A percentile compares a stretch with the other conserved stretches of the same genome.
These are phyloP conservation scores for Candida sojae DNA, from an alignment of 1,139 yeast genomes.

Conservation along the genomic window DNA sequence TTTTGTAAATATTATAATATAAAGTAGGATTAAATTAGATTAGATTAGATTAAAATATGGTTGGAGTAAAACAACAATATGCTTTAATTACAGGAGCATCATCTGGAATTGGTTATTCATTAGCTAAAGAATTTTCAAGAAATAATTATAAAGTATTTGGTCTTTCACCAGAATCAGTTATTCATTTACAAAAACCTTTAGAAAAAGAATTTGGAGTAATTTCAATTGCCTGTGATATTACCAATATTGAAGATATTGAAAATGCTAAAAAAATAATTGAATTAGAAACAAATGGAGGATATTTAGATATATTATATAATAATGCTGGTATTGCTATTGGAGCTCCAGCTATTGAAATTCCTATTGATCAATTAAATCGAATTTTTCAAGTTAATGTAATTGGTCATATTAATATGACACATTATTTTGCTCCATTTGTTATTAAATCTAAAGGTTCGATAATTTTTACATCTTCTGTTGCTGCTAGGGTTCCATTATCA, in stretches of 20 bases:
- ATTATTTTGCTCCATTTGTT: slow-evolving; percentile 29
- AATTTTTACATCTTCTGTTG: slow-evolving; percentile 38
- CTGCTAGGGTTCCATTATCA: slow-evolving; percentile 36
- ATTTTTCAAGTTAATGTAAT: slow-evolving; percentile 36
- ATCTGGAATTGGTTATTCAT: slow-evolving; percentile 40
- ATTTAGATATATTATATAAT: slow-evolving; percentile 33
- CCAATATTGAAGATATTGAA: slow-evolving; percentile 17
- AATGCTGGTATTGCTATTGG: slow-evolving; percentile 35
- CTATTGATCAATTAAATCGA: slow-evolving; percentile 24
- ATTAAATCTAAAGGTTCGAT: slow-evolving; percentile 38
- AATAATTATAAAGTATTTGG: slow-evolving; percentile 39
- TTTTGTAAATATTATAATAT: too few species aligned
- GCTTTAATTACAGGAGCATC: slow-evolving; percentile 45
- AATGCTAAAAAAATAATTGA: slow-evolving; percentile 27
- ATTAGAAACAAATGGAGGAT: slow-evolving; percentile 25
- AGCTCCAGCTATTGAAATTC: slow-evolving; percentile 35
- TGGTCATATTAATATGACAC: slow-evolving; percentile 41
- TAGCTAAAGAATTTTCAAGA: slow-evolving; percentile 28
- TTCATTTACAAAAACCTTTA: slow-evolving; percentile 29
- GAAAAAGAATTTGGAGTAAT: slow-evolving; percentile 28
- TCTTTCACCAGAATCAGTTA: slow-evolving; percentile 25
- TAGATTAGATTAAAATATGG: too few species aligned
- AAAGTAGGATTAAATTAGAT: too few species aligned
- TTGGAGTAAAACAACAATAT: slow-evolving; percentile 10
- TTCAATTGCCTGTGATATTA: slow-evolving; percentile 35